Evolutionary conservation across 352 stramenopile genomes (phyloP).

Genomic region (Pythium folliculosum): DNA sequence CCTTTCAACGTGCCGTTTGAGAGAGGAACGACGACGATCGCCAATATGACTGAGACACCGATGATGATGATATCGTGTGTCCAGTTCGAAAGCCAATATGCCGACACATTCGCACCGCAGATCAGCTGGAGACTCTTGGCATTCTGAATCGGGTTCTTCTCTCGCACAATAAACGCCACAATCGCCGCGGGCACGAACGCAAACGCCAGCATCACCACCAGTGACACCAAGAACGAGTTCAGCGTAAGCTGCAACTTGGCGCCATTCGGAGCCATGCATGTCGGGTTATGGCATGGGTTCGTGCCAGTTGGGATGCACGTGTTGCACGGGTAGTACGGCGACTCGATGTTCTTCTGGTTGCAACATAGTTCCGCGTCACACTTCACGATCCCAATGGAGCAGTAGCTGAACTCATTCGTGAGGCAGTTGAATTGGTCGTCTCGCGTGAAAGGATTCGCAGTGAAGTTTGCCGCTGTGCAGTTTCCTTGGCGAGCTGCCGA

Average conservation of each 20-base stretch:
- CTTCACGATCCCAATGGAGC: slow-evolving; percentile 45
- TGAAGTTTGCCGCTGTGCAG: slow-evolving; percentile 27
- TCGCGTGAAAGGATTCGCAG: slow-evolving; percentile 14
- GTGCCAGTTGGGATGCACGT: slow-evolving; percentile 29
- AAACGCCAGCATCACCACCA: slow-evolving; percentile 48
- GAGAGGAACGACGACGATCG: slow-evolving; percentile 31
- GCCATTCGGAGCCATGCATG: slow-evolving; percentile 28
- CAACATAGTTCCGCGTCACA: slow-evolving; percentile 50
- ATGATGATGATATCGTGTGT: slow-evolving; percentile 41
- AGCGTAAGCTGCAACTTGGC: slow-evolving; percentile 48
- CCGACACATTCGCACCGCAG: slow-evolving; percentile 37
- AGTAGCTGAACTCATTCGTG: slow-evolving; percentile 41
- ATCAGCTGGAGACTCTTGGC: slow-evolving; percentile 54
- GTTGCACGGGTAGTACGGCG: slow-evolving; percentile 53
- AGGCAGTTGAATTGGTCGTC: slow-evolving; percentile 12
- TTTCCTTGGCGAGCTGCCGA: slow-evolving; percentile 21
- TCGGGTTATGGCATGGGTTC: slow-evolving; percentile 41
- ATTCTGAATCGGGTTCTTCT: slow-evolving; percentile 54
- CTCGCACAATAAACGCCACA: slow-evolving; percentile 48
- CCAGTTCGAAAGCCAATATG: slow-evolving; percentile 49
- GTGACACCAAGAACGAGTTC: slow-evolving; percentile 42
- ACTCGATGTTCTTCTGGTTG: slow-evolving; percentile 36
- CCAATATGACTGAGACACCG: slow-evolving; percentile 32
- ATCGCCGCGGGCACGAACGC: slow-evolving; percentile 47
- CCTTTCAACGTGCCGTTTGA: slow-evolving; percentile 25